A percentile compares a stretch with the other conserved stretches of the same genome.
phyloP scores from a whole-genome alignment of 495 filamentous ascomycete species.

The Umbilicaria muhlenbergii region DNA sequence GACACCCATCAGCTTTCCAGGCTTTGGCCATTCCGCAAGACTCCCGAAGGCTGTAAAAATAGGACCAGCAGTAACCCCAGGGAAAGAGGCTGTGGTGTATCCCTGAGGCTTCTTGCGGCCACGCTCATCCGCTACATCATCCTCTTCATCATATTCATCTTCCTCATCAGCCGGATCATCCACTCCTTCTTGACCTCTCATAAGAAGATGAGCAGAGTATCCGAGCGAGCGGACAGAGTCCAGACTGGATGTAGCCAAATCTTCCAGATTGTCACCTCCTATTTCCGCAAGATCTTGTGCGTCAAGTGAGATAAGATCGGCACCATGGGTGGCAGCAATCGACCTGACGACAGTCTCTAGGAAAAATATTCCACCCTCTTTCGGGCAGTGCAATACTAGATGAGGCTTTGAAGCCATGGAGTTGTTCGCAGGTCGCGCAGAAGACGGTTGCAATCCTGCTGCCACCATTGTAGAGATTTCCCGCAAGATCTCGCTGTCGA shows the following conservation, averaged over 20 bases:
- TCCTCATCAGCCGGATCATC: conserved; percentile 21
- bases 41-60: no score
- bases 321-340: conserved; percentile 40
- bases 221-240: conserved; percentile 40
- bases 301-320: conserved; percentile 67
- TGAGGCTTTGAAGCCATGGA: conserved; percentile 45
- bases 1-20: no score
- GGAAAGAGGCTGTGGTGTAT: no score
- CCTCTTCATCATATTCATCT: conserved; percentile 24
- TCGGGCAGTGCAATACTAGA: conserved; percentile 49
- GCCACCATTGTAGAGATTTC: conserved; percentile 9
- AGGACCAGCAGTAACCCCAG: no score
- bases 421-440: conserved; percentile 18
- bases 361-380: conserved; percentile 36
- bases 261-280: conserved; percentile 55
- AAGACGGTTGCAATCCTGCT: conserved; percentile 9
- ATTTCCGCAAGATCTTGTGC: conserved; percentile 70
- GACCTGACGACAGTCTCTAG: conserved; percentile 41
- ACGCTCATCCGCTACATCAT: conserved; percentile 13
- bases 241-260: conserved; percentile 28
- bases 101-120: no score
- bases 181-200: conserved; percentile 21
- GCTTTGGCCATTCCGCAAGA: no score
- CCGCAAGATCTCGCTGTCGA: conserved; percentile 2
- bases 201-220: conserved; percentile 39